Conservation (phyloP, 31 red algal species). For the Odonthalia washingtoniensis region DNA sequence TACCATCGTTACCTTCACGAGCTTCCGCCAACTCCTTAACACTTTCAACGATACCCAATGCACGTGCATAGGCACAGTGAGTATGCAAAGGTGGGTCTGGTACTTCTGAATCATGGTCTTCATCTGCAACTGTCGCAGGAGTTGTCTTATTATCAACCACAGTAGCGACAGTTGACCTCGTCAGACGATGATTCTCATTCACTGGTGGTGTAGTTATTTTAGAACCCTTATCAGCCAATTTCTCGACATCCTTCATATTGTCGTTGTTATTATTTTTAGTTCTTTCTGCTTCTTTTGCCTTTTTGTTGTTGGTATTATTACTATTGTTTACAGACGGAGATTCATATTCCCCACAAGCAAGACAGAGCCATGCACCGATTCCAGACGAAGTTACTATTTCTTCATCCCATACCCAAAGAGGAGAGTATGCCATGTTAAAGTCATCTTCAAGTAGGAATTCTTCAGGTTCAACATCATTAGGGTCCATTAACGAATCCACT, state of each 20-base stretch:
- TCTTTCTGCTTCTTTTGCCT: too few relatives aligned
- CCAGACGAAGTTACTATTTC: not conserved
- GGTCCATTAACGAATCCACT: not conserved
- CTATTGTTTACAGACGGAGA: not conserved
- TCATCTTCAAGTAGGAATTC: conserved; percentile 61
- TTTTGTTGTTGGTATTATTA: too few relatives aligned
- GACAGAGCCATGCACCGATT: conserved; percentile 52
- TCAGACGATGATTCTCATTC: too few relatives aligned
- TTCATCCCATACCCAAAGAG: conserved; percentile 62
- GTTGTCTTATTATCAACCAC: not conserved
- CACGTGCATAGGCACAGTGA: conserved; percentile 61
- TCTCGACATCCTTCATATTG: too few relatives aligned
- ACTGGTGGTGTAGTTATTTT: too few relatives aligned
- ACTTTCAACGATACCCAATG: conserved; percentile 34
- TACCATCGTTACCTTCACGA: conserved; percentile 17
- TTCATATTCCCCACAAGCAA: conserved; percentile 50
- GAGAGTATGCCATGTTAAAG: conserved; percentile 41
- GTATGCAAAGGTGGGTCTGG: conserved; percentile 24
- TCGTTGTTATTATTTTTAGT: too few relatives aligned
- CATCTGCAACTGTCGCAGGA: not conserved
- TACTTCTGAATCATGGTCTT: not conserved
- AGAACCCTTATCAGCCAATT: too few relatives aligned
- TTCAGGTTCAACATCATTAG: not conserved
- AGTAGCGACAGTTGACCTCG: not conserved
- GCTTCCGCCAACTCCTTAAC: conserved; percentile 33